Evolutionary conservation across 2,329 filamentous ascomycete genomes (phyloP), one percentile per base, ranked within the genome.

Genomic region (Aspergillus sp.): DNA sequence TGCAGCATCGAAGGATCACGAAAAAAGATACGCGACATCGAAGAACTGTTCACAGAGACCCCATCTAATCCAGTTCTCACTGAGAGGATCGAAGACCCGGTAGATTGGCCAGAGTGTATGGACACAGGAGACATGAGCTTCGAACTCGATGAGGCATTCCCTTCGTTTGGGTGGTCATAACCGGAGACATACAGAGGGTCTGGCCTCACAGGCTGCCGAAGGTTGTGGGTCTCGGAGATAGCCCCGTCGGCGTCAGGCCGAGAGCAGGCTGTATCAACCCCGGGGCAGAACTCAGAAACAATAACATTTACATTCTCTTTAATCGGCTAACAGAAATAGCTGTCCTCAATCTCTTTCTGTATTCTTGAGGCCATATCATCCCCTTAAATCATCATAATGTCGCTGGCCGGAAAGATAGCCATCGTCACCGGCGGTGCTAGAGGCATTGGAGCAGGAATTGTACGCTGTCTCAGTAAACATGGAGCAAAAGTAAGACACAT

Each of bases 401-500:
- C 64, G 7, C 58, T 67, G 16, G n/a, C 54, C 31, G 62, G 58
- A 4, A 66, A 64, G 52, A 42, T 64, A 31, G 62, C 64, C 36
- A 64, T 66, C 20, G 64, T 66, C 42, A 66, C 62, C 11, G 64
- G 64, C 9, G 64, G 64, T 3, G 64, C 64, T 7, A 42, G 62
- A 29, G 64, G 64, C 32, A 66, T 66, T 6, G 62, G 64, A 18
- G 56, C 62, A 2, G 60, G 64, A 10, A 64, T 66, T 14, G 62
- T 61, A 18, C 62, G 53, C 11, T 58, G 50, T 11, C 49, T 64
- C 14, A 57, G 60, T 32, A 36, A 60, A 10, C 42, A 61, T 49
- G 62, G 64, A 16, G 62, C 57, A 47, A 66, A 61, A 26, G 62
- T 62, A 57, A 29, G 26, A 9, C 2, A 0, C 2, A 29, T 29